Percentiles rank a stretch among this genome's conserved stretches.
These are phyloP conservation scores for Colletotrichum lindemuthianum DNA, from an alignment of 2,329 filamentous ascomycete species.

Conservation along the genomic window DNA sequence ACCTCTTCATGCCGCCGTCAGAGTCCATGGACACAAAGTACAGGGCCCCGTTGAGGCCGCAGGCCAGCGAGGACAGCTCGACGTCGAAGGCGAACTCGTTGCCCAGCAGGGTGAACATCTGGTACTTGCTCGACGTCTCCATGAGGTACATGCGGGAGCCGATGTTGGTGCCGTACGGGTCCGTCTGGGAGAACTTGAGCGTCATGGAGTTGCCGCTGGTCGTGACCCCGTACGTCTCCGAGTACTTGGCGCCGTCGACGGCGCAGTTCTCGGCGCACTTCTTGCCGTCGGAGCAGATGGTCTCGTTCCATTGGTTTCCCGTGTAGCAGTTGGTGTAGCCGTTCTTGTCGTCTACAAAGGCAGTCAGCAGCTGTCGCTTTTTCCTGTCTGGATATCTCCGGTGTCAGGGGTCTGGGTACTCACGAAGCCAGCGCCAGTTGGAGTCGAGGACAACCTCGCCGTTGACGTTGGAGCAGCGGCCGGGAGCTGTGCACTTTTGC, in stretches of 20 bases:
- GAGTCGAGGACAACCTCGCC: slow-evolving; percentile 60
- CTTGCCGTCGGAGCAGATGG: slow-evolving; percentile 49
- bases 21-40: slow-evolving; percentile 69
- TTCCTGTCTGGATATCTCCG: slow-evolving; percentile 8
- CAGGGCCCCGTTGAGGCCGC: slow-evolving; percentile 73
- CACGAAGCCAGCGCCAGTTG: slow-evolving; percentile 66
- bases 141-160: slow-evolving; percentile 69
- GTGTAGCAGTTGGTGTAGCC: slow-evolving; percentile 61
- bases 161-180: slow-evolving; percentile 53
- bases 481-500: slow-evolving; percentile 52
- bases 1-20: slow-evolving; percentile 61
- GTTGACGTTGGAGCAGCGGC: slow-evolving; percentile 52
- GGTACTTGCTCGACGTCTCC: slow-evolving; percentile 63
- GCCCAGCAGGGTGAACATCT: slow-evolving; percentile 69
- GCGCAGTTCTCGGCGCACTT: slow-evolving; percentile 57
- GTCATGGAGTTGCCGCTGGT: slow-evolving; percentile 58
- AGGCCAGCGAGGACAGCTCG: slow-evolving; percentile 70
- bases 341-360: slow-evolving; percentile 33
- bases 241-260: slow-evolving; percentile 58
- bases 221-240: slow-evolving; percentile 58
- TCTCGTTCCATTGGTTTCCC: slow-evolving; percentile 51
- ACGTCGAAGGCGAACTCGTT: slow-evolving; percentile 75
- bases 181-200: slow-evolving; percentile 63
- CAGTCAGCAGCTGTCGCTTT: background rate
- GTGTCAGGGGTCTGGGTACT: slow-evolving; percentile 2